phyloP scores from a whole-genome alignment of 148 eudicot genomes.

The Persicaria maculosa region DNA sequence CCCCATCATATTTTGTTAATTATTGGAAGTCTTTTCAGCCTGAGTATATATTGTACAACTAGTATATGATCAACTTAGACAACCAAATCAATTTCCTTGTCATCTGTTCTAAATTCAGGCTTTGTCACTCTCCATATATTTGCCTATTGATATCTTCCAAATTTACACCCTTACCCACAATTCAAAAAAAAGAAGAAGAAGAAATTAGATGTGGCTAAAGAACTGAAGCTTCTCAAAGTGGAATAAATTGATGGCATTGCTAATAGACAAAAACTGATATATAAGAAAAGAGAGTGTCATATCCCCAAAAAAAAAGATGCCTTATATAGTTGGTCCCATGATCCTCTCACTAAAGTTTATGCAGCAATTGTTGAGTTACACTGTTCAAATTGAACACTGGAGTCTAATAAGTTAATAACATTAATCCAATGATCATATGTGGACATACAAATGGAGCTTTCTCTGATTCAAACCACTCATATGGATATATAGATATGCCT shows the following conservation, averaged over 20 bases:
- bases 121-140: neutral
- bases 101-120: neutral
- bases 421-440: conserved; percentile 11
- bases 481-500: neutral
- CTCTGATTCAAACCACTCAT: neutral
- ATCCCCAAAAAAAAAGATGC: neutral
- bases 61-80: neutral
- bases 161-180: neutral
- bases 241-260: neutral
- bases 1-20: neutral
- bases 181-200: too few species aligned
- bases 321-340: neutral
- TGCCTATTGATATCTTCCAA: too few species aligned
- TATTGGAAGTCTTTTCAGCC: conserved; percentile 5
- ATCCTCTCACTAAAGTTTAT: neutral
- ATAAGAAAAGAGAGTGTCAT: neutral
- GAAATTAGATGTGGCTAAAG: neutral
- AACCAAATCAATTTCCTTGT: neutral
- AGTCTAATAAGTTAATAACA: neutral
- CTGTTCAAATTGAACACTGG: neutral
- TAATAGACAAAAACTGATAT: conserved; percentile 10
- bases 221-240: neutral
- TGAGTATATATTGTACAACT: neutral
- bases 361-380: conserved; percentile 8
- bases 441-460: conserved; percentile 9